Evolutionary conservation across 371 early-diverging fungal genomes (phyloP).

Genomic region (Rhizomucor pusillus): DNA sequence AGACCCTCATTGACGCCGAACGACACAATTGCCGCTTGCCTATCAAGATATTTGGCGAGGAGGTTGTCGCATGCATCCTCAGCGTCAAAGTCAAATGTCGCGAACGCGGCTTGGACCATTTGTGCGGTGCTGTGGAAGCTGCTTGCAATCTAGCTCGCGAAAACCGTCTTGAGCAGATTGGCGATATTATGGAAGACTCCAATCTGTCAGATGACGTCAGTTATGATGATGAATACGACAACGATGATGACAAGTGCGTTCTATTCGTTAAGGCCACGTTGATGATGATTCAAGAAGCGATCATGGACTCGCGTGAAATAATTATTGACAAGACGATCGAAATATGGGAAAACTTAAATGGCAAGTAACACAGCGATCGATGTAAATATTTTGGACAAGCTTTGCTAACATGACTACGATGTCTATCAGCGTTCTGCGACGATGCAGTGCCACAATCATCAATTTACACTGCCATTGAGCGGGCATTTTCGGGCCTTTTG

Average conservation of each 20-base stretch:
- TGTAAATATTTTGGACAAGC: background rate
- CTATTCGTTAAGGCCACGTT: slow-evolving; percentile 55
- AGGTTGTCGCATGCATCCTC: slow-evolving; percentile 45
- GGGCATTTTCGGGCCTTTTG: slow-evolving; percentile 52
- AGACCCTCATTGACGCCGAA: slow-evolving; percentile 53
- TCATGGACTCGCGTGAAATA: slow-evolving; percentile 68
- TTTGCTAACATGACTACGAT: background rate
- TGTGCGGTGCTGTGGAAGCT: slow-evolving; percentile 29
- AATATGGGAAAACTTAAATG: slow-evolving; percentile 55
- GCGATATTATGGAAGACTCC: slow-evolving; percentile 4
- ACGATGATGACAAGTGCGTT: slow-evolving; percentile 8
- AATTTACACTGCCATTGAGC: slow-evolving; percentile 46
- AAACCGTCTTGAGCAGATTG: slow-evolving; percentile 6
- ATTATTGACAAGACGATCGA: slow-evolving; percentile 46
- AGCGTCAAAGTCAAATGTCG: slow-evolving; percentile 49
- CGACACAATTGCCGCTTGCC: slow-evolving; percentile 38
- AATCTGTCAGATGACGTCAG: background rate
- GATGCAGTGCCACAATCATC: slow-evolving; percentile 11
- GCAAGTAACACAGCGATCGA: slow-evolving; percentile 36
- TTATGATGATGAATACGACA: background rate
- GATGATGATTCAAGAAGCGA: slow-evolving; percentile 54
- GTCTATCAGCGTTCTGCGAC: slow-evolving; percentile 31
- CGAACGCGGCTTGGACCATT: slow-evolving; percentile 44
- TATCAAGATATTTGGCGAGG: slow-evolving; percentile 49
- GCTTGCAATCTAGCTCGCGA: slow-evolving; percentile 15